Base-by-base conservation (phyloP, 2,329 filamentous ascomycete species). In the Fusarium sp. region DNA sequence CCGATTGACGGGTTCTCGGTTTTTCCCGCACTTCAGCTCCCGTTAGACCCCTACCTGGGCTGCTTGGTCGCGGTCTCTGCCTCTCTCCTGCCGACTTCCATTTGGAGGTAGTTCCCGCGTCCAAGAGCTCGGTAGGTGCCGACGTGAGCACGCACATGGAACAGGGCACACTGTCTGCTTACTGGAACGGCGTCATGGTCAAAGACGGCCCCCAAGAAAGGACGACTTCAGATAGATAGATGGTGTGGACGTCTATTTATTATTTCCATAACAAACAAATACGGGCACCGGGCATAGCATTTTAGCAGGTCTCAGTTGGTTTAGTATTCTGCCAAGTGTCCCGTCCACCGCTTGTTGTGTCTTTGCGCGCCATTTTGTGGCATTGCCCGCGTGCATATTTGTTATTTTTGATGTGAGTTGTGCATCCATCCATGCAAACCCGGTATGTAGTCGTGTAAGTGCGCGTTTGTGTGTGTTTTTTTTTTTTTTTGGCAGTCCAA, bases 321-420 rank as follows among this genome's bases (percentile, higher is more conserved):
- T 10, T 24, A 61, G 34, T 20, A 18, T 42, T 31, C 22, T 40
- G 52, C 31, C 42, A 56, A 62, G 42, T 34, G n/a, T 37, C 57
- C 45, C 24, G 16, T 37, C 57, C 45, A 59, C 61, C 57, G 58
- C 50, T 64, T 62, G 42, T 64, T 62, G 22, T 63, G 59, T 65
- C 61, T 64, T 42, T 65, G 62, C 61, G 57, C 70, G 61, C 64
- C 56, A 60, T 72, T 68, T 62, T 65, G 64, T 45, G 38, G 59
- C 62, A 69, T 68, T 45, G 20, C 63, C 60, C 54, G 31, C 64
- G 59, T 61, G 52, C 66, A 70, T 72, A 63, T 69, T 72, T 72
- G 52, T 69, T 69, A 58, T 72, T 72, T 63, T 72, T 54, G 20
- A 34, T 72, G 40, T 42, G 59, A 71, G 54, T 71, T 47, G 34